Evolutionary conservation across 345 rosid species (phyloP).

Genomic region (Ceriops zippeliana): DNA sequence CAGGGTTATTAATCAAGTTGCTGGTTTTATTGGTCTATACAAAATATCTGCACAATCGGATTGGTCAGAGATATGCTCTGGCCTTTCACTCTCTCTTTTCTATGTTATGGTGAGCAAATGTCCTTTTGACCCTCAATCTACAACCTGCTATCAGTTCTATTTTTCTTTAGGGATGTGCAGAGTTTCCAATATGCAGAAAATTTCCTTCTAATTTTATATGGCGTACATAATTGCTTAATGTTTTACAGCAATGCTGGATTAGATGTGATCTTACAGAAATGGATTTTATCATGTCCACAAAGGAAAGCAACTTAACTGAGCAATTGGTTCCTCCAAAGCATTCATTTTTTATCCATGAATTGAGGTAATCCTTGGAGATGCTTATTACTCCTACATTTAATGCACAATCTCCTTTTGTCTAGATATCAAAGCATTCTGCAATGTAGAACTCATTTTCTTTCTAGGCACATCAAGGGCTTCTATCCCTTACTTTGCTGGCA

Average conservation of each 20-base stretch:
- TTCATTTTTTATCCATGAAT: conserved; percentile 38
- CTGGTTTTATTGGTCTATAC: conserved; percentile 41
- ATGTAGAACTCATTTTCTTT: background rate
- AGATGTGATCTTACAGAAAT: conserved; percentile 45
- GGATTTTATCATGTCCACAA: conserved; percentile 36
- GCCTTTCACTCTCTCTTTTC: conserved; percentile 39
- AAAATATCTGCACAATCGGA: conserved; percentile 42
- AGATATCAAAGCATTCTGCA: background rate
- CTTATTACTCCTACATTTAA: background rate
- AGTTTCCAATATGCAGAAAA: background rate
- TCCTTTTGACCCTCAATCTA: background rate
- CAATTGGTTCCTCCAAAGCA: conserved; percentile 43
- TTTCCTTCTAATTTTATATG: background rate
- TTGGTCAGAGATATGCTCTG: conserved; percentile 45
- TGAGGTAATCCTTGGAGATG: conserved; percentile 29
- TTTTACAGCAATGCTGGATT: conserved; percentile 44
- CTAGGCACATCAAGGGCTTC: background rate
- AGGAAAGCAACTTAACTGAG: conserved; percentile 32
- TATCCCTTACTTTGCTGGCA: background rate
- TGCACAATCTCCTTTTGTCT: background rate
- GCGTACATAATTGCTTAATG: background rate
- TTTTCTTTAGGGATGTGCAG: too few relatives aligned
- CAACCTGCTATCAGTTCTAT: background rate
- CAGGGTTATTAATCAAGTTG: conserved; percentile 27
- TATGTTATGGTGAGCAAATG: conserved; percentile 43